Base-by-base conservation (phyloP, 2,329 filamentous ascomycete species). In the Sporothrix schenckii region DNA sequence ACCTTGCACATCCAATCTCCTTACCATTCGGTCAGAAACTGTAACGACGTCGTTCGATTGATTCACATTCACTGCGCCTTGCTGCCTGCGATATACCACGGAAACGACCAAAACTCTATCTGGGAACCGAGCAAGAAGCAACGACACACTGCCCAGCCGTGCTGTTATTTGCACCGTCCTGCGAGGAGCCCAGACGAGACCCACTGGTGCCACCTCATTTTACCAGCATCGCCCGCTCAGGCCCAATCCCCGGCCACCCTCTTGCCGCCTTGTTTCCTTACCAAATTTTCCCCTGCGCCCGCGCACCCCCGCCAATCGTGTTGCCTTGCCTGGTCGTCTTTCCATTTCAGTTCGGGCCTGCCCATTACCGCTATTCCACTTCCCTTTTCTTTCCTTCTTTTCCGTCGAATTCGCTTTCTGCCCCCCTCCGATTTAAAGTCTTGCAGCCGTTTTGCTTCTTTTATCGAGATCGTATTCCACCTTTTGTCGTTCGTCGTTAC, bases 341-440 rank as follows among this genome's bases (percentile, higher is more conserved):
- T 60, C 66, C 68, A 70, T 69, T 69, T 70, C 74, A 74, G 73
- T 70, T 72, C 75, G 74, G 74, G 24, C 30, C 39, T 61, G 52
- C 54, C 66, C 65, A 41, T 41, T 19, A 47, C 16, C 16, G 34
- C 11, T 50, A 16, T 47, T 47, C 50, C 24, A 6, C 27, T 68
- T 65, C 16, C 50, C 47, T 67, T 30, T 34, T 53, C 67, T 54
- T 61, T 53, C 54, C 16, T 30, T 44, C 27, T 27, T 39, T 69
- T 10, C 39, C 34, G 50, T 56, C 60, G 34, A 24, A n/a, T 41
- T 24, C 53, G 58, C 30, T 39, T 16, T 14, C 39, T 41, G 19
- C 56, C 58, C 27, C 39, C n/a, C 58, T 63, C 58, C n/a, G 13
- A 61, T 24, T 21, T 21, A 14, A 27, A 63, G 39, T 27, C 39